A percentile compares a stretch with the other conserved stretches of the same genome.
Evolutionary conservation across 306 rosid species (phyloP).

Genomic region (Oemleria cerasiformis): DNA sequence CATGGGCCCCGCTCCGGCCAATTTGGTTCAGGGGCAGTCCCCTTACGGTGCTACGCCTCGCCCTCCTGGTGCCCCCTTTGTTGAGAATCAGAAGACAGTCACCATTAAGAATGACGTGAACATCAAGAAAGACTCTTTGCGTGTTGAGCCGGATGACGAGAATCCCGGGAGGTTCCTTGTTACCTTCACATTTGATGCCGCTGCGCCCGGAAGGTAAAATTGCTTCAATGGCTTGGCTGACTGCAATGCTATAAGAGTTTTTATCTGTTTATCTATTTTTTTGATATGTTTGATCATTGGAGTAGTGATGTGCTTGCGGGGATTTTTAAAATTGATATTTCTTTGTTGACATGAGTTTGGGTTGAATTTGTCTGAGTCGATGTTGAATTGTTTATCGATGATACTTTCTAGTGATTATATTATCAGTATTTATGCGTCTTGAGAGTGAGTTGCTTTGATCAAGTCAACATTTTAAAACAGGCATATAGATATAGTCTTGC

Average conservation of each 20-base stretch:
- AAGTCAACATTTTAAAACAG: neutral
- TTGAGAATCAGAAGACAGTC: conserved; percentile 39
- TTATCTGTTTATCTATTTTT: neutral
- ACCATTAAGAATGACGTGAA: conserved; percentile 45
- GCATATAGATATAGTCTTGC: neutral
- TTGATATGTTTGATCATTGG: neutral
- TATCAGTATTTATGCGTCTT: conserved; percentile 1
- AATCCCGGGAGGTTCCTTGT: conserved; percentile 37
- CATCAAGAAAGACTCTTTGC: conserved; percentile 38
- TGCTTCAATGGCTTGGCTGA: neutral
- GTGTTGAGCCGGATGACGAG: conserved; percentile 43
- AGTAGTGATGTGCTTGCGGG: neutral
- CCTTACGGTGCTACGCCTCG: conserved; percentile 25
- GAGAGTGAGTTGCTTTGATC: conserved; percentile 1
- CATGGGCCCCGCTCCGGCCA: neutral
- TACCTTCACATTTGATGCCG: conserved; percentile 50
- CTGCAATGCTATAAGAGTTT: neutral
- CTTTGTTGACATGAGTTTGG: neutral
- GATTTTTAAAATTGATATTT: neutral
- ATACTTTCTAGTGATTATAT: neutral
- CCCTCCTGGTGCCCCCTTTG: conserved; percentile 9
- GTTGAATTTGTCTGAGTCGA: conserved; percentile 5
- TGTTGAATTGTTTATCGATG: neutral
- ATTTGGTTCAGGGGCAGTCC: conserved; percentile 18
- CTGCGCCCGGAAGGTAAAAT: conserved; percentile 38